Evolutionary conservation across 2,329 filamentous ascomycete species (phyloP).

Genomic region (Aphanocladium album): DNA sequence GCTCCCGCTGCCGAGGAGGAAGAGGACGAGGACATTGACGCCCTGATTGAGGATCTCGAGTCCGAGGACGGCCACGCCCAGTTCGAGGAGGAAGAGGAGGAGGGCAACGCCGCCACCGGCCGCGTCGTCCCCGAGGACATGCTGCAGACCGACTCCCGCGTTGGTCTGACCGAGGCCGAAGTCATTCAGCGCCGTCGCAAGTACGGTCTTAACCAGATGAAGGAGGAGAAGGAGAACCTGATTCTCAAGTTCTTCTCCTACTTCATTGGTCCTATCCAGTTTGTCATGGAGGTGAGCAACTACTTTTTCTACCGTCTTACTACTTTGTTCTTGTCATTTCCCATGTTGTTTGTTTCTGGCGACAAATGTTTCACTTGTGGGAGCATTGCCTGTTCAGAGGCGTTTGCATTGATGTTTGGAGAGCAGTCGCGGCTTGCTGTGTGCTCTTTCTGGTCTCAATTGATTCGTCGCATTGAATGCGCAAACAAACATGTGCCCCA

Average conservation of each 20-base stretch:
- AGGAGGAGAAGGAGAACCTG: slow-evolving; percentile 82
- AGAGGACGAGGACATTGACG: slow-evolving; percentile 74
- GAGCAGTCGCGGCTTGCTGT: background rate
- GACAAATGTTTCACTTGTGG: slow-evolving; percentile 6
- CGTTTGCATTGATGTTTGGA: background rate
- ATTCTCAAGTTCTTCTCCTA: slow-evolving; percentile 77
- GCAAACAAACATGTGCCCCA: background rate
- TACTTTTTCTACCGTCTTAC: slow-evolving; percentile 5
- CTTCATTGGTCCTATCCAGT: slow-evolving; percentile 86
- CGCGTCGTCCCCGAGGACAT: slow-evolving; percentile 67
- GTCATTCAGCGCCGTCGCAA: slow-evolving; percentile 60
- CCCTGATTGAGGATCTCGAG: slow-evolving; percentile 82
- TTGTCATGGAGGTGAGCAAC: slow-evolving; percentile 80
- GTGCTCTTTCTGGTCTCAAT: background rate
- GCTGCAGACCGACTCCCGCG: slow-evolving; percentile 68
- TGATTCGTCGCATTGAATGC: slow-evolving; percentile 4
- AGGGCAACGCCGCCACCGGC: slow-evolving; percentile 47
- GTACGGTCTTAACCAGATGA: slow-evolving; percentile 84
- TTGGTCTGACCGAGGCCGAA: slow-evolving; percentile 68
- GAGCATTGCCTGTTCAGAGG: background rate
- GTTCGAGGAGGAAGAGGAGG: slow-evolving; percentile 55
- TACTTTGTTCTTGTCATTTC: background rate
- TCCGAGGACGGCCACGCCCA: slow-evolving; percentile 68
- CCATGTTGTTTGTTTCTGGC: background rate
- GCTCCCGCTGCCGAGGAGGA: slow-evolving; percentile 59